Evolutionary conservation across 2,329 filamentous ascomycete genomes (phyloP).

Genomic region (Cercospora zeina): DNA sequence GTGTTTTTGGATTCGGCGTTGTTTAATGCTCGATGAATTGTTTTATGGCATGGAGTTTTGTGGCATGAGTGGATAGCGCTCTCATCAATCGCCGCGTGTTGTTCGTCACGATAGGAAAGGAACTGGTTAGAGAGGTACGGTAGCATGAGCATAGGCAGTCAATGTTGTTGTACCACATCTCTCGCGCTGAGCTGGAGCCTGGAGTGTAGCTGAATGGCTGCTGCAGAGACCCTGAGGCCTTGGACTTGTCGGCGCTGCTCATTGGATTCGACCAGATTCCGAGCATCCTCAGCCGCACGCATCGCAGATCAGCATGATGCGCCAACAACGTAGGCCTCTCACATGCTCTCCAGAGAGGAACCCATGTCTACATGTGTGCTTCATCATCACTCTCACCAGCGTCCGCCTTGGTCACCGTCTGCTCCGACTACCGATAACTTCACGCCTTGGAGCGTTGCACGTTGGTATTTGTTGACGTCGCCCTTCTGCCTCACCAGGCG

Average conservation of each 20-base stretch:
- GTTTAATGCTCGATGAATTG: conserved; percentile 15
- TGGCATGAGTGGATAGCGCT: conserved; percentile 9
- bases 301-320: not conserved
- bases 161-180: conserved; percentile 8
- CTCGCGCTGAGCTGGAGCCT: not conserved
- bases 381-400: not conserved
- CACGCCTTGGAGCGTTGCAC: not conserved
- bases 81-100: conserved; percentile 10
- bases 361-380: not conserved
- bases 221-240: no score
- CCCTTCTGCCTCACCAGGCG: not conserved
- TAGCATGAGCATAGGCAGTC: conserved; percentile 28
- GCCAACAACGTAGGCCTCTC: conserved; percentile 1
- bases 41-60: conserved; percentile 19
- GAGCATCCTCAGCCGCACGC: conserved; percentile 3
- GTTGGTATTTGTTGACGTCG: not conserved
- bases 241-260: not conserved
- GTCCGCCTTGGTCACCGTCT: not conserved
- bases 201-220: not conserved
- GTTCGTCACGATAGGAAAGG: conserved; percentile 13
- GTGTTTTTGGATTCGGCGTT: conserved; percentile 19
- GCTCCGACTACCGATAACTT: not conserved
- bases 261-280: conserved; percentile 8
- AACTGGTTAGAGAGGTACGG: conserved; percentile 19
- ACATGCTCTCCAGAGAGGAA: not conserved